phyloP scores from a whole-genome alignment of 805 yeast genomes.

The Sungouiella thailandica region DNA sequence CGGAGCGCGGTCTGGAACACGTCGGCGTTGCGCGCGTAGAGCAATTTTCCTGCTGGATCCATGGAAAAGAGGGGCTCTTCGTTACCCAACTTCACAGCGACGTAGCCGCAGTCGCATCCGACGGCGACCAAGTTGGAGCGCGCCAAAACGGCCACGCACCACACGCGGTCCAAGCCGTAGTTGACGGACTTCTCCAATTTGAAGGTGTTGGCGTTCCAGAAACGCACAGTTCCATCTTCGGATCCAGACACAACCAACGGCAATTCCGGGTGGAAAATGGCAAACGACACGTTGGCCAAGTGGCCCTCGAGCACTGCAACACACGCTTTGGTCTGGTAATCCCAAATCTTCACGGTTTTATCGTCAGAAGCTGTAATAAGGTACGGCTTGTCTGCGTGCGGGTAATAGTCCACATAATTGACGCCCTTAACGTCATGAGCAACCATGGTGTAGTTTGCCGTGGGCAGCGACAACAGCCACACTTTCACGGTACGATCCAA shows the following conservation, averaged over 20 bases:
- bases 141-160: constrained; percentile 84
- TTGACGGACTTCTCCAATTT: constrained; percentile 88
- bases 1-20: constrained; percentile 79
- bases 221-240: constrained; percentile 89
- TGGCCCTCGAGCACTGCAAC: constrained; percentile 95
- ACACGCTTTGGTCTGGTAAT: constrained; percentile 93
- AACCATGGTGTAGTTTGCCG: constrained; percentile 84
- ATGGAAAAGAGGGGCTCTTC: constrained; percentile 92
- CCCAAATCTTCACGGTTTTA: constrained; percentile 86
- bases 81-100: constrained; percentile 84
- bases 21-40: constrained; percentile 89
- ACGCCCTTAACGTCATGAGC: constrained; percentile 95
- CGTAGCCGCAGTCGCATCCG: constrained; percentile 93
- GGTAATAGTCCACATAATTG: constrained; percentile 94
- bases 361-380: constrained; percentile 90
- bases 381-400: constrained; percentile 96
- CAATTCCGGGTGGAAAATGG: constrained; percentile 95
- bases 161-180: constrained; percentile 89
- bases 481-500: constrained; percentile 94
- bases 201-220: constrained; percentile 94
- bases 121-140: constrained; percentile 74
- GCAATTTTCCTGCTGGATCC: constrained; percentile 88
- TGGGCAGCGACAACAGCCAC: constrained; percentile 86
- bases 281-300: constrained; percentile 90
- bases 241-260: constrained; percentile 94